Evolutionary conservation across 768 basidiomycete genomes (phyloP).

Genomic region (Podaxis rugospora): DNA sequence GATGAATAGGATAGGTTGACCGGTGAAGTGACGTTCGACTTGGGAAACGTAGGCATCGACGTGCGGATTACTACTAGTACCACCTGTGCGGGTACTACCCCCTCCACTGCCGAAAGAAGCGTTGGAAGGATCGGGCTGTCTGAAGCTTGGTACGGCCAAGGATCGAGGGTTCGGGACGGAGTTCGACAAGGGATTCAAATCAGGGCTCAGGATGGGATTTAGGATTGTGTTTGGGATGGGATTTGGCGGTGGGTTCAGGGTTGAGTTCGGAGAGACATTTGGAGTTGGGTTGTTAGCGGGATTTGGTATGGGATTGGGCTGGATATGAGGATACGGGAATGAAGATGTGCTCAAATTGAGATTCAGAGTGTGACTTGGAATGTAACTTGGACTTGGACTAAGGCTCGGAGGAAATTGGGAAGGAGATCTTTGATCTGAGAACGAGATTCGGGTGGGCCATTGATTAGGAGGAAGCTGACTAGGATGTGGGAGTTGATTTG

Average conservation of each 20-base stretch:
- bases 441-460: background rate
- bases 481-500: background rate
- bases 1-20: background rate
- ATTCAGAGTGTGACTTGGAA: background rate
- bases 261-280: background rate
- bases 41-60: background rate
- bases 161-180: background rate
- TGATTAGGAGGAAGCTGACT: slow-evolving; percentile 1
- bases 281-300: background rate
- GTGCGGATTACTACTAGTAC: background rate
- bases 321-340: background rate
- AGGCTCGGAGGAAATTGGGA: background rate
- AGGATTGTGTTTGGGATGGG: background rate
- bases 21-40: background rate
- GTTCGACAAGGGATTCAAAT: background rate
- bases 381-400: background rate
- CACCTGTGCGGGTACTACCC: background rate
- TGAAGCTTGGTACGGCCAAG: background rate
- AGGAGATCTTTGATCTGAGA: background rate
- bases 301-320: background rate
- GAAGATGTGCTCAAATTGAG: background rate
- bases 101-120: background rate
- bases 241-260: background rate
- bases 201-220: background rate
- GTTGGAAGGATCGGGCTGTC: background rate